Conservation (phyloP, 2,329 filamentous ascomycete genomes). For the Sclerotinia trifoliorum region DNA sequence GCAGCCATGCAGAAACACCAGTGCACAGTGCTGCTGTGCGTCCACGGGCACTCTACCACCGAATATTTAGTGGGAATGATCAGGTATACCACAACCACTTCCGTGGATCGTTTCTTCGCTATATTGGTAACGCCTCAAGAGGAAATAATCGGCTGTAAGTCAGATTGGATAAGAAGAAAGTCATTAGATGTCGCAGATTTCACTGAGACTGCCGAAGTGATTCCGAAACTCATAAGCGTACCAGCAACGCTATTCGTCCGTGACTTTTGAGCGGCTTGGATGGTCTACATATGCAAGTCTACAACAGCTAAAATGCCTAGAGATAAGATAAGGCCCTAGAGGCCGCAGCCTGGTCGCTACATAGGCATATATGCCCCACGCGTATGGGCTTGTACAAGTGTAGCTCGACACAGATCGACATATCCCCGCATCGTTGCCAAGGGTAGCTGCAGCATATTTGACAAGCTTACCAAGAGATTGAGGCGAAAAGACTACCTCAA, state of each 20-base stretch:
- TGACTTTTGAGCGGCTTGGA: background rate
- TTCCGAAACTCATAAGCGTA: background rate
- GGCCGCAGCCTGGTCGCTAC: background rate
- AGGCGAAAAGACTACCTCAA: background rate
- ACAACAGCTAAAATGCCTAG: background rate
- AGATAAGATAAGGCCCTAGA: background rate
- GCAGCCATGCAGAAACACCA: background rate
- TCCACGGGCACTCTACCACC: background rate
- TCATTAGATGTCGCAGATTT: background rate
- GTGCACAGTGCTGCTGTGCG: background rate
- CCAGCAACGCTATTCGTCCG: background rate
- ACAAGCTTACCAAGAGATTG: background rate
- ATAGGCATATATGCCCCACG: background rate
- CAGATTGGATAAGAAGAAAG: background rate
- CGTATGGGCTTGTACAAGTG: background rate
- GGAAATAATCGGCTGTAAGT: too few relatives aligned
- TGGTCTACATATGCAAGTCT: background rate
- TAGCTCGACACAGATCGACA: background rate
- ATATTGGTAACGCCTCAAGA: too few relatives aligned
- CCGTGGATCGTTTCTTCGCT: background rate
- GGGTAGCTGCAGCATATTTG: background rate
- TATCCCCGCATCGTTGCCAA: background rate
- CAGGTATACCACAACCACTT: background rate
- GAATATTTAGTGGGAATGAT: background rate
- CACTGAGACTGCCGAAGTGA: background rate